Evolutionary conservation across 208 protist species (phyloP).

Genomic region (Crithidia thermophila): DNA sequence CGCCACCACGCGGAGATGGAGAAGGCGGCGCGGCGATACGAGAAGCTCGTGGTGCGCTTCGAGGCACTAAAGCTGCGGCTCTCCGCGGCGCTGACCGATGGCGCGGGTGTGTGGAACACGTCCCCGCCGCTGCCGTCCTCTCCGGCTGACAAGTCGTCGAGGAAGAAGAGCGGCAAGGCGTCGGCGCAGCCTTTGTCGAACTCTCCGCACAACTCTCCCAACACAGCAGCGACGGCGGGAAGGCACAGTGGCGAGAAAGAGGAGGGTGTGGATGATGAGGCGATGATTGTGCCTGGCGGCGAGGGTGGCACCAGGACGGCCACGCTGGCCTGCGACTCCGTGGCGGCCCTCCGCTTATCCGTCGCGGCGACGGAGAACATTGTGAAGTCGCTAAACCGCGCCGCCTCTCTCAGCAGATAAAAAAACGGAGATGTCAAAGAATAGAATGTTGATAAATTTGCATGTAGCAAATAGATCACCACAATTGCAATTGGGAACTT

Average conservation of each 20-base stretch:
- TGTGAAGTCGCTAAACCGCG: conserved; percentile 19
- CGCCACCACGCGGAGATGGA: conserved; percentile 37
- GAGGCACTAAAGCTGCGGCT: conserved; percentile 45
- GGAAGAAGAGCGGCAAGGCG: neutral
- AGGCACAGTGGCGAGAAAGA: neutral
- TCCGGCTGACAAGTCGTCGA: neutral
- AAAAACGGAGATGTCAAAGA: no score
- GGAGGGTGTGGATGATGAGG: conserved; percentile 5
- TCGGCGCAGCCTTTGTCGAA: conserved; percentile 1
- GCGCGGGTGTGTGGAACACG: conserved; percentile 1
- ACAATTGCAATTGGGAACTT: no score
- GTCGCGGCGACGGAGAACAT: conserved; percentile 17
- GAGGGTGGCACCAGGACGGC: neutral
- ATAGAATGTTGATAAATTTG: no score
- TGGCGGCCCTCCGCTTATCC: conserved; percentile 23
- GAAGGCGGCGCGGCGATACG: conserved; percentile 26
- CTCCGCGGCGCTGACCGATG: conserved; percentile 21
- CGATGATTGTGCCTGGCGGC: neutral
- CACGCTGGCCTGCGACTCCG: conserved; percentile 19
- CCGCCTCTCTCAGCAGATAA: conserved; percentile 3
- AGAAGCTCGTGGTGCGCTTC: conserved; percentile 38
- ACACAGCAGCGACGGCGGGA: neutral
- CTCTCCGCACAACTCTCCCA: conserved; percentile 2
- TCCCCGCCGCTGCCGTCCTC: neutral
- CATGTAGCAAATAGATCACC: no score